phyloP scores from a whole-genome alignment of 768 basidiomycete species.

The Leccinum pellstonianum region DNA sequence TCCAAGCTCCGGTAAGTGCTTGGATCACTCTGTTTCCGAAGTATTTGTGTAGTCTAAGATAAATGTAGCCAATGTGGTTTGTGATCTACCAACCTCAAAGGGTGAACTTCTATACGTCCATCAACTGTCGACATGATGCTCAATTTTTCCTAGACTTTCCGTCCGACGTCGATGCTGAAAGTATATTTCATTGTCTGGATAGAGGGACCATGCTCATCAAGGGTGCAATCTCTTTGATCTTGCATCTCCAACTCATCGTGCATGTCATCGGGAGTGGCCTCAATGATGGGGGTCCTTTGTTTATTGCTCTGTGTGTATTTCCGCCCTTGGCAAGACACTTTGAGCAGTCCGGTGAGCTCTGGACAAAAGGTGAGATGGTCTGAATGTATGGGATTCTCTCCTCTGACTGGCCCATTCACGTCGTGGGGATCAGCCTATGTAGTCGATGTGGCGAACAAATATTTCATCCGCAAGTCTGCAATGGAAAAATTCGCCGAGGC shows the following conservation, averaged over 20 bases:
- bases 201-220: conserved; percentile 10
- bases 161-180: background rate
- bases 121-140: background rate
- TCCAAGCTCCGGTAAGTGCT: conserved; percentile 16
- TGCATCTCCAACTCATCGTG: conserved; percentile 24
- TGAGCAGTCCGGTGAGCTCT: conserved; percentile 9
- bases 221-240: conserved; percentile 16
- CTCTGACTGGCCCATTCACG: background rate
- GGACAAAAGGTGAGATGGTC: conserved; percentile 20
- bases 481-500: conserved; percentile 9
- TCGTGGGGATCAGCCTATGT: conserved; percentile 18
- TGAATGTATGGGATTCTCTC: background rate
- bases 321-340: conserved; percentile 4
- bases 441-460: conserved; percentile 12
- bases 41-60: background rate
- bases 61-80: conserved; percentile 16
- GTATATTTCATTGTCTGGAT: conserved; percentile 15
- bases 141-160: conserved; percentile 6
- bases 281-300: conserved; percentile 21
- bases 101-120: conserved; percentile 5
- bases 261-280: conserved; percentile 18
- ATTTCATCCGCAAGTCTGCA: conserved; percentile 24
- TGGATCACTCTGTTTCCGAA: background rate
- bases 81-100: conserved; percentile 25
- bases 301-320: conserved; percentile 22